Conservation (phyloP, 805 yeast genomes). For the Starmerella cellae region DNA sequence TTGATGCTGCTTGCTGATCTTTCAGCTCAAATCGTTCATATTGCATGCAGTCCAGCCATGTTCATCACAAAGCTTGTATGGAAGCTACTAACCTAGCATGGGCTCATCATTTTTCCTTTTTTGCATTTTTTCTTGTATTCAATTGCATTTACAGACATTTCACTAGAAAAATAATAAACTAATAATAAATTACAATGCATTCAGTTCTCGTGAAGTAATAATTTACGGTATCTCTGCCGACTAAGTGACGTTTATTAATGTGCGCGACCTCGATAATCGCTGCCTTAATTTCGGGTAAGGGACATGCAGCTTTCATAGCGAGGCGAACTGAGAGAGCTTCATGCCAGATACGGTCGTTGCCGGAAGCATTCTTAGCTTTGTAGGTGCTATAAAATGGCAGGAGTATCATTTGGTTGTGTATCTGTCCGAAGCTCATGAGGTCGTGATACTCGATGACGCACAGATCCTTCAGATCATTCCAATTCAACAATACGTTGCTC, state of each 20-base stretch:
- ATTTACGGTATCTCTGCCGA: too few species aligned
- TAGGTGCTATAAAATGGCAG: constrained; percentile 53
- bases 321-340: neutral
- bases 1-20: constrained; percentile 9
- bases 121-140: too few species aligned
- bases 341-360: neutral
- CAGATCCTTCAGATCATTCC: constrained; percentile 53
- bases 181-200: neutral
- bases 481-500: too few species aligned
- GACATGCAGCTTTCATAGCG: too few species aligned
- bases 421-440: constrained; percentile 79
- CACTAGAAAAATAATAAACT: neutral
- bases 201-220: too few species aligned
- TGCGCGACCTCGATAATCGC: neutral
- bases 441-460: constrained; percentile 41
- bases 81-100: neutral
- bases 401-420: constrained; percentile 48
- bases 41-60: constrained; percentile 12
- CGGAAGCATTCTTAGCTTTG: constrained; percentile 1
- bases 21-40: constrained; percentile 1
- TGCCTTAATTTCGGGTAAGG: neutral
- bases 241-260: too few species aligned
- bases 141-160: too few species aligned
- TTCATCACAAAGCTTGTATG: neutral
- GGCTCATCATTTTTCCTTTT: too few species aligned